A percentile compares a stretch with the other conserved stretches of the same genome.
phyloP scores from a whole-genome alignment of 352 stramenopile species.

The Pythium biforme region DNA sequence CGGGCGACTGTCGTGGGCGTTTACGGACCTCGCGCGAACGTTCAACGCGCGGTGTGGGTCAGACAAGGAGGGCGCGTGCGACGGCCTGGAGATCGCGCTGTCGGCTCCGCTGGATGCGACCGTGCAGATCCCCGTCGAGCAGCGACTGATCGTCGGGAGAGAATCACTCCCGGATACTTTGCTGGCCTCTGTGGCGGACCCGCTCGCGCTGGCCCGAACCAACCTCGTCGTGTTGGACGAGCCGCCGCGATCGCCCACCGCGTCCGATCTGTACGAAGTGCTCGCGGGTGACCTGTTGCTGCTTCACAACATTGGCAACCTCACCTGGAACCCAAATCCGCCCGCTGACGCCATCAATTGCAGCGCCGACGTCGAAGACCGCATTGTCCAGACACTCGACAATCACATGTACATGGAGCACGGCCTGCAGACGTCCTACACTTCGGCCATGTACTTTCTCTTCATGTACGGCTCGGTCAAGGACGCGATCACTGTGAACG shows the following conservation, averaged over 20 bases:
- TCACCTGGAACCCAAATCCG: not conserved
- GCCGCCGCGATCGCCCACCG: not conserved
- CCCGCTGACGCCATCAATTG: not conserved
- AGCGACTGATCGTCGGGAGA: constrained; percentile 4
- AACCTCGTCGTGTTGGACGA: not conserved
- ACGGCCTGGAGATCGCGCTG: not conserved
- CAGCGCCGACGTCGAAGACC: not conserved
- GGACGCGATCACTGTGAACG: not conserved
- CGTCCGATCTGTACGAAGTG: not conserved
- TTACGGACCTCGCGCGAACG: constrained; percentile 9
- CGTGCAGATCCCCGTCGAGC: not conserved
- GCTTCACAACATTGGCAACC: constrained; percentile 1
- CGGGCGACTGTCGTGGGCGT: constrained; percentile 22
- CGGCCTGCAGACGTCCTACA: constrained; percentile 7
- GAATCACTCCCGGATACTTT: not conserved
- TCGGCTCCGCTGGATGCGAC: not conserved
- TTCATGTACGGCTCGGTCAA: constrained; percentile 5
- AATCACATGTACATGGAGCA: constrained; percentile 21
- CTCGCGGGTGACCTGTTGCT: constrained; percentile 3
- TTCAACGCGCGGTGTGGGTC: constrained; percentile 17
- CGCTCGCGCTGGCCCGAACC: not conserved
- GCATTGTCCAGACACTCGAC: not conserved
- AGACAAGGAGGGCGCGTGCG: not conserved
- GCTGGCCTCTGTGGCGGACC: not conserved
- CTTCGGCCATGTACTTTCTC: constrained; percentile 4